Conservation (phyloP, 371 early-diverging fungal species). For the Rhizopus arrhizus region DNA sequence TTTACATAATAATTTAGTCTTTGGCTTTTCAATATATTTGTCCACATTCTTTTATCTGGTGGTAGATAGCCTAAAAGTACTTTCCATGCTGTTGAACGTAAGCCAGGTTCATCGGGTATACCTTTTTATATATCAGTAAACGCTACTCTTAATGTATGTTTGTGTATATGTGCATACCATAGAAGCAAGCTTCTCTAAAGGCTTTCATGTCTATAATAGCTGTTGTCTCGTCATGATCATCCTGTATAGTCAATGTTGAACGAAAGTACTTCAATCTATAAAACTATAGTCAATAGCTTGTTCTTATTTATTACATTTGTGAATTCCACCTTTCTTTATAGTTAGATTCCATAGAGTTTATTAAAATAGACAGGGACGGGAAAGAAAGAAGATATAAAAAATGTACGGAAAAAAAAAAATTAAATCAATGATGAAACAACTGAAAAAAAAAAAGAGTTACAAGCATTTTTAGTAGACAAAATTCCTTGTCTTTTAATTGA, state of each 20-base stretch:
- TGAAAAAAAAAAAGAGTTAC: neutral
- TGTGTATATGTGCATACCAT: conserved; percentile 32
- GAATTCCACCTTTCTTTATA: neutral
- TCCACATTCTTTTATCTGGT: conserved; percentile 74
- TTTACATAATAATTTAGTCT: conserved; percentile 70
- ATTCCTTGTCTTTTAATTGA: too few species aligned
- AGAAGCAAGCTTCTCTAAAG: conserved; percentile 56
- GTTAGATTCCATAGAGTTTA: neutral
- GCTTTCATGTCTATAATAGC: conserved; percentile 53
- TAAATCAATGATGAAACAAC: neutral
- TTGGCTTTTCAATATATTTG: conserved; percentile 45
- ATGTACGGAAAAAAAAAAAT: neutral
- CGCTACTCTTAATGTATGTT: neutral
- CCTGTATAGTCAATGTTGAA: conserved; percentile 31
- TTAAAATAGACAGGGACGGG: neutral
- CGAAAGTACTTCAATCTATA: conserved; percentile 47
- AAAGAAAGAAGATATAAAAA: neutral
- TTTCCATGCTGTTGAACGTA: conserved; percentile 75
- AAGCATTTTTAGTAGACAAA: too few species aligned
- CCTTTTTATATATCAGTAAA: conserved; percentile 41
- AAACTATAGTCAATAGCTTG: neutral
- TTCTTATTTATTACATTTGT: neutral
- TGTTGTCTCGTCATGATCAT: conserved; percentile 29
- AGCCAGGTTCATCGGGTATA: conserved; percentile 72
- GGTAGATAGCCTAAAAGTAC: conserved; percentile 77